Conservation (phyloP, 495 filamentous ascomycete species). For the Aspergillus mulundensis region DNA sequence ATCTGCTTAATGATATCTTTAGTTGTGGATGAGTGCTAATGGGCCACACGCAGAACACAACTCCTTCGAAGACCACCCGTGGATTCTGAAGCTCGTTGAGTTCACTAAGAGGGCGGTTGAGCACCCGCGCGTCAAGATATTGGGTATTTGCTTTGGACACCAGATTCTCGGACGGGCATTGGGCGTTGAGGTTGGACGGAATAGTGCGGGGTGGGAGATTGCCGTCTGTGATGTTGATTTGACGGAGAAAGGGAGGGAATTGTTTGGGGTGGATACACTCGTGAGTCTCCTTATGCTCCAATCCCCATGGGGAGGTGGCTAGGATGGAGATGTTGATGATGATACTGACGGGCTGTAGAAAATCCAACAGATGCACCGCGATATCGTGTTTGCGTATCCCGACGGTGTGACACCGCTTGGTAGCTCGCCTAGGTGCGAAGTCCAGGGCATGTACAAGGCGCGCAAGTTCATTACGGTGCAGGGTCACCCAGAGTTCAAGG, state of each 20-base stretch:
- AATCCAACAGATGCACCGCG: conserved; percentile 87
- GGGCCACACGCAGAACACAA: conserved; percentile 51
- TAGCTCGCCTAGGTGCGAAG: conserved; percentile 58
- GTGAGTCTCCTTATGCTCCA: conserved; percentile 41
- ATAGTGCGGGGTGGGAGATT: conserved; percentile 73
- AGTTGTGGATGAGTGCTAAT: no score
- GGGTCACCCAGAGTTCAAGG: conserved; percentile 86
- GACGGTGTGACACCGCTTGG: conserved; percentile 59
- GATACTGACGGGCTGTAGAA: conserved; percentile 42
- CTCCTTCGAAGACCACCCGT: conserved; percentile 64
- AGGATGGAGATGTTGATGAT: neutral
- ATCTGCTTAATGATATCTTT: no score
- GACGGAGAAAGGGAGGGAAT: conserved; percentile 63
- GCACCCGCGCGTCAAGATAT: conserved; percentile 58
- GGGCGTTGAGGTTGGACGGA: conserved; percentile 62
- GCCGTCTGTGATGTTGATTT: conserved; percentile 67
- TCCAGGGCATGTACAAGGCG: conserved; percentile 78
- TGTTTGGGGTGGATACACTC: conserved; percentile 67
- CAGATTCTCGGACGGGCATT: conserved; percentile 82
- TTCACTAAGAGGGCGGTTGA: conserved; percentile 58
- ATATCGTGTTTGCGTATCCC: conserved; percentile 67
- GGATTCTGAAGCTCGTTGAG: conserved; percentile 72
- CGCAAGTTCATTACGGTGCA: conserved; percentile 72
- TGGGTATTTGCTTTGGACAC: conserved; percentile 89
- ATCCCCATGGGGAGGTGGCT: neutral